Evolutionary conservation across 371 early-diverging fungal genomes (phyloP).

Genomic region (Enterospora canceri): DNA sequence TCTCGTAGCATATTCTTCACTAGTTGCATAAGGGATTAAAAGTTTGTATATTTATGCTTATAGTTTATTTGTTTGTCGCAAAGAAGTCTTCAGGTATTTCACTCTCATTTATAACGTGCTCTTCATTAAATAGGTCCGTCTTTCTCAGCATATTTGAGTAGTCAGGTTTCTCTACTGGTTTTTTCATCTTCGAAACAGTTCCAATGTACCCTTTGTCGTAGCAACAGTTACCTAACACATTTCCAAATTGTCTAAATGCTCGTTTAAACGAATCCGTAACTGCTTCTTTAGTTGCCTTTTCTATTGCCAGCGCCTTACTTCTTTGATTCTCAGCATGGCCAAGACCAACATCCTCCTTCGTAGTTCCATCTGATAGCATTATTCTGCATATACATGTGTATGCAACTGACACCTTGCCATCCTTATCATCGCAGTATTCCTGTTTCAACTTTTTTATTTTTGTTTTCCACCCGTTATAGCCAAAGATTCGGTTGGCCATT

Average conservation of each 20-base stretch:
- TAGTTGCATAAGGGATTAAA: neutral
- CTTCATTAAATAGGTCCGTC: neutral
- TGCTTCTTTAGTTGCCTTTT: slow-evolving; percentile 88
- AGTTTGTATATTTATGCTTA: neutral
- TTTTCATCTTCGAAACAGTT: slow-evolving; percentile 56
- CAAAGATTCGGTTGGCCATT: slow-evolving; percentile 86
- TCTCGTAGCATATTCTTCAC: neutral
- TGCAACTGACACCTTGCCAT: slow-evolving; percentile 63
- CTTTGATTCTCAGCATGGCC: slow-evolving; percentile 70
- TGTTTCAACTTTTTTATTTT: slow-evolving; percentile 63
- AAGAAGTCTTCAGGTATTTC: neutral
- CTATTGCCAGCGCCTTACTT: slow-evolving; percentile 67
- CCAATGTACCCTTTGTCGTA: slow-evolving; percentile 73
- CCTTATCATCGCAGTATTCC: slow-evolving; percentile 62
- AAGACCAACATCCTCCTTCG: slow-evolving; percentile 77
- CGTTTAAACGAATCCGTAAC: slow-evolving; percentile 85
- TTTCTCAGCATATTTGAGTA: neutral
- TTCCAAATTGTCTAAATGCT: slow-evolving; percentile 77
- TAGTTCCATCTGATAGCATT: slow-evolving; percentile 77
- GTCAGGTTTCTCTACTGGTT: no score
- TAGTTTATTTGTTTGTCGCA: neutral
- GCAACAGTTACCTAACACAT: slow-evolving; percentile 77
- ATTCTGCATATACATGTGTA: slow-evolving; percentile 70
- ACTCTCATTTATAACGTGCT: neutral
- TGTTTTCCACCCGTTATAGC: slow-evolving; percentile 87